Conservation (phyloP, 106 monocot species). For the Apostasia shenzhenica region DNA sequence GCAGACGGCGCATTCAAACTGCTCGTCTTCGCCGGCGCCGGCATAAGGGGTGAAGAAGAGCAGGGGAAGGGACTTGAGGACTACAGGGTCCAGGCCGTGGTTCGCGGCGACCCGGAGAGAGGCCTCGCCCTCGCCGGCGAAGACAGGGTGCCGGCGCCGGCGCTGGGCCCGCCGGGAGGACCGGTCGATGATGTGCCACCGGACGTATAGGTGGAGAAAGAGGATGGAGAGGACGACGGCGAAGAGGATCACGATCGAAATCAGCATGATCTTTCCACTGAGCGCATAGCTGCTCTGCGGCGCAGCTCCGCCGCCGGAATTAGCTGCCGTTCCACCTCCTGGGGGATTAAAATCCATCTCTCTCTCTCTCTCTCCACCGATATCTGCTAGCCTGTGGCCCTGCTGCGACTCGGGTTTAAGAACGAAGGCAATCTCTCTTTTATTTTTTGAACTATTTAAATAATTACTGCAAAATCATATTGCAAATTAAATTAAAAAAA, state of each 20-base stretch:
- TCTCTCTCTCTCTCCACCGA: no score
- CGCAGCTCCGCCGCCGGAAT: background rate
- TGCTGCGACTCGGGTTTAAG: no score
- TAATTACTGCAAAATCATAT: no score
- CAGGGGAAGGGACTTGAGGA: conserved; percentile 28
- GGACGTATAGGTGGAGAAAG: conserved; percentile 28
- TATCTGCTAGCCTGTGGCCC: no score
- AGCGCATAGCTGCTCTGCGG: conserved; percentile 16
- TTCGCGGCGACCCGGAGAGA: background rate
- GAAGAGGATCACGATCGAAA: conserved; percentile 25
- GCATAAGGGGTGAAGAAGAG: background rate
- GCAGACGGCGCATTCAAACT: conserved; percentile 38
- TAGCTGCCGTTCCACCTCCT: background rate
- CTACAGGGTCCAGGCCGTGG: conserved; percentile 17
- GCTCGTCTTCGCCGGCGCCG: background rate
- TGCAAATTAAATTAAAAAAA: no score
- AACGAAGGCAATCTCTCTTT: no score
- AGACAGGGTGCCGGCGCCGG: background rate
- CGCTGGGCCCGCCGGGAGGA: no score
- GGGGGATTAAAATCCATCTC: background rate
- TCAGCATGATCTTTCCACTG: conserved; percentile 29
- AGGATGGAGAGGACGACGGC: conserved; percentile 24
- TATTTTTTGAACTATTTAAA: no score
- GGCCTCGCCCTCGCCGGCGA: background rate
- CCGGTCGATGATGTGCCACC: conserved; percentile 10